Percentiles rank a stretch among this genome's conserved stretches.
These are phyloP conservation scores for Rhodotorula kratochvilovae DNA, from an alignment of 768 basidiomycete genomes.

Conservation along the genomic window DNA sequence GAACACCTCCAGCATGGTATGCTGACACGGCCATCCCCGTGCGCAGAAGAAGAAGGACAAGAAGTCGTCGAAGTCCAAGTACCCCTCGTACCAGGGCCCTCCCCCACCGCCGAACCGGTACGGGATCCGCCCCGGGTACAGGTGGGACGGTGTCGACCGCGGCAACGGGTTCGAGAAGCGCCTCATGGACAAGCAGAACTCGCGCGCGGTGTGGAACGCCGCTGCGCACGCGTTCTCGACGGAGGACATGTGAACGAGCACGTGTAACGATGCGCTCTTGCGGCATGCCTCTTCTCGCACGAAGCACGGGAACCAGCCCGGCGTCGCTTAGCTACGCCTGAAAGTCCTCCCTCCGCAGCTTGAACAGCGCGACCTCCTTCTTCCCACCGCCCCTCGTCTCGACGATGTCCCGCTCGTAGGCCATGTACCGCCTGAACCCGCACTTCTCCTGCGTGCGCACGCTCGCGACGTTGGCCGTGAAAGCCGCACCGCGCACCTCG, in stretches of 20 bases:
- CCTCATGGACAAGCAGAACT: constrained; percentile 75
- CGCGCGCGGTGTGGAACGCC: constrained; percentile 61
- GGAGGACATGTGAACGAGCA: constrained; percentile 27
- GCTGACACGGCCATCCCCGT: background rate
- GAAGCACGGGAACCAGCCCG: background rate
- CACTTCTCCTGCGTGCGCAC: constrained; percentile 18
- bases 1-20: background rate
- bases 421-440: background rate
- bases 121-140: constrained; percentile 86
- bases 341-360: background rate
- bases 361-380: background rate
- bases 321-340: too few species aligned
- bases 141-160: constrained; percentile 96
- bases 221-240: constrained; percentile 59
- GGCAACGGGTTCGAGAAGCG: constrained; percentile 95
- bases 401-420: background rate
- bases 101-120: constrained; percentile 91
- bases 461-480: constrained; percentile 4
- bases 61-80: constrained; percentile 57
- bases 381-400: constrained; percentile 16
- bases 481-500: constrained; percentile 7
- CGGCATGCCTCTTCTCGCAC: too few species aligned
- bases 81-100: constrained; percentile 80
- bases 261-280: background rate
- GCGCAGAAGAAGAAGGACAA: constrained; percentile 59